phyloP scores from a whole-genome alignment of 805 yeast genomes.

The Nakazawaea ishiwadae region DNA sequence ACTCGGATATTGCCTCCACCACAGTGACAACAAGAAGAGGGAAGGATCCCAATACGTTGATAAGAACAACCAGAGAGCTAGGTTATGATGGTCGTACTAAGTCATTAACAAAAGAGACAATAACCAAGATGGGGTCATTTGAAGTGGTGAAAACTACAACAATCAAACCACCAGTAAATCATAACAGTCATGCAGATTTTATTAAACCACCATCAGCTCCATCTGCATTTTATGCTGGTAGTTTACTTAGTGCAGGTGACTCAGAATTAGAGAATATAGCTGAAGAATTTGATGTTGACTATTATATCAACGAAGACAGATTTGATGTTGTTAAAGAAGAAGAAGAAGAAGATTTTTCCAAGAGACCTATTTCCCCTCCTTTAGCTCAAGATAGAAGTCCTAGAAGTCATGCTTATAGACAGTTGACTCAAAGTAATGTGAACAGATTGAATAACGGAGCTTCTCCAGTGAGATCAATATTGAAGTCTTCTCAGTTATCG shows the following conservation, averaged over 20 bases:
- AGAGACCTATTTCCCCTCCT: no score
- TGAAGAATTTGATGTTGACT: conserved; percentile 23
- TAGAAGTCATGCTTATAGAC: background rate
- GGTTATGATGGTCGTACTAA: conserved; percentile 49
- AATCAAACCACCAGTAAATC: conserved; percentile 26
- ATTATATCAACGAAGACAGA: conserved; percentile 11
- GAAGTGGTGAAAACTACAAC: conserved; percentile 46
- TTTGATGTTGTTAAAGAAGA: conserved; percentile 9
- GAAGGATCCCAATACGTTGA: conserved; percentile 24
- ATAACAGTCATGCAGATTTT: background rate
- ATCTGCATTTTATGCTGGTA: conserved; percentile 24
- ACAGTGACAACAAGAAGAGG: conserved; percentile 14
- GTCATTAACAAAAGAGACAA: conserved; percentile 50
- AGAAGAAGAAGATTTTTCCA: conserved; percentile 8
- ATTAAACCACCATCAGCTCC: conserved; percentile 24
- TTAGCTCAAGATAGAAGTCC: background rate
- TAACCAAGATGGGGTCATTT: conserved; percentile 42
- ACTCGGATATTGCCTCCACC: conserved; percentile 15
- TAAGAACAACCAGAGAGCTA: conserved; percentile 45
- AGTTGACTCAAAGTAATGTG: conserved; percentile 5
- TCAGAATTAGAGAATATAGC: conserved; percentile 25
- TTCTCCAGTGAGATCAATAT: no score
- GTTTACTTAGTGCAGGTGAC: conserved; percentile 18
- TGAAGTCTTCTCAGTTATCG: no score
- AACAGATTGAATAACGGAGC: background rate